Evolutionary conservation across 2,329 filamentous ascomycete species (phyloP).

Genomic region (Ambrosiella xylebori): DNA sequence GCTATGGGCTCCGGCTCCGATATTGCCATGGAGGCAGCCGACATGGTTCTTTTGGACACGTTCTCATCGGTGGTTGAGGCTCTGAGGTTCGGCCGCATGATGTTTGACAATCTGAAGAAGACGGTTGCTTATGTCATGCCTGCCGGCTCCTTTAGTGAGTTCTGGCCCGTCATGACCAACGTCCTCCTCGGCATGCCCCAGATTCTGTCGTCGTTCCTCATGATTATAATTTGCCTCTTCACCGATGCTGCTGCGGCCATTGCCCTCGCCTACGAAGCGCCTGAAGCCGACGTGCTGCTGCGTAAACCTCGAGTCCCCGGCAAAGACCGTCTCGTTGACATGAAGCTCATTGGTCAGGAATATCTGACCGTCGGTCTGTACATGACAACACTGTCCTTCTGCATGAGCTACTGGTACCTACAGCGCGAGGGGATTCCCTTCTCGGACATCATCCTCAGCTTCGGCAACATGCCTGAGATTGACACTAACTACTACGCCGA

Average conservation of each 20-base stretch:
- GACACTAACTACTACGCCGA: slow-evolving; percentile 81
- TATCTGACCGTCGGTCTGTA: slow-evolving; percentile 56
- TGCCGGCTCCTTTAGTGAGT: slow-evolving; percentile 86
- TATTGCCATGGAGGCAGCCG: slow-evolving; percentile 86
- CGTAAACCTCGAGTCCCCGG: slow-evolving; percentile 51
- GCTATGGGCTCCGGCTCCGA: slow-evolving; percentile 98
- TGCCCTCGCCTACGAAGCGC: slow-evolving; percentile 57
- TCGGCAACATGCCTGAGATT: slow-evolving; percentile 85
- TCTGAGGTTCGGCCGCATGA: slow-evolving; percentile 90
- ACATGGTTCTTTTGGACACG: slow-evolving; percentile 97
- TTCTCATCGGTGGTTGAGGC: slow-evolving; percentile 98
- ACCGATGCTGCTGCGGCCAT: slow-evolving; percentile 63
- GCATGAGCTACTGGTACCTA: slow-evolving; percentile 83
- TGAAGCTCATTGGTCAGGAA: slow-evolving; percentile 52
- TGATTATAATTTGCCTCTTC: slow-evolving; percentile 97
- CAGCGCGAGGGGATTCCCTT: slow-evolving; percentile 89
- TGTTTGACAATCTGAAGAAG: slow-evolving; percentile 99
- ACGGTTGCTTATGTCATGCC: slow-evolving; percentile 99
- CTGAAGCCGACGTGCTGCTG: slow-evolving; percentile 57
- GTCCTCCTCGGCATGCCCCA: slow-evolving; percentile 97
- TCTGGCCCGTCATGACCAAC: slow-evolving; percentile 96
- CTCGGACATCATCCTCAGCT: slow-evolving; percentile 76
- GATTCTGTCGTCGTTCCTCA: slow-evolving; percentile 87
- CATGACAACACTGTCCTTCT: slow-evolving; percentile 92
- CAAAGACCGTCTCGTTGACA: slow-evolving; percentile 56